Conservation (phyloP, 495 filamentous ascomycete genomes). For the Talaromyces adpressus region DNA sequence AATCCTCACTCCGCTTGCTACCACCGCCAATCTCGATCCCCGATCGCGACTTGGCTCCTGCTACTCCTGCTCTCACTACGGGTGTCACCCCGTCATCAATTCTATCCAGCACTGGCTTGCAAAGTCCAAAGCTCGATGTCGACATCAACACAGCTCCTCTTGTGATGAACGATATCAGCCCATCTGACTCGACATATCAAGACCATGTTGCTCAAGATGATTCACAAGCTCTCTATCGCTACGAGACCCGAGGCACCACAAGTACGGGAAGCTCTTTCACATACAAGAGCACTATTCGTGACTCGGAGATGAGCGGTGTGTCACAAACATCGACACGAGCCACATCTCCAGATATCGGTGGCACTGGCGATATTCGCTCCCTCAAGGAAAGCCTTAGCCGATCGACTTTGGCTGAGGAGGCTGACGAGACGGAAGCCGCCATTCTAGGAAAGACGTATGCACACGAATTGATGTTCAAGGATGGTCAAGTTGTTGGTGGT, state of each 20-base stretch:
- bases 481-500: conserved; percentile 89
- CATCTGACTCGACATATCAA: conserved; percentile 8
- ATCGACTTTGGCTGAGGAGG: conserved; percentile 61
- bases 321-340: conserved; percentile 83
- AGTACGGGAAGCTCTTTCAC: conserved; percentile 64
- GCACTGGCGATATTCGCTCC: conserved; percentile 32
- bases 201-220: conserved; percentile 6
- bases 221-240: conserved; percentile 6
- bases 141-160: conserved; percentile 3
- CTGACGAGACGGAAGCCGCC: conserved; percentile 71
- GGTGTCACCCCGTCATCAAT: conserved; percentile 37
- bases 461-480: conserved; percentile 89
- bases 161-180: conserved; percentile 8
- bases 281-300: conserved; percentile 63
- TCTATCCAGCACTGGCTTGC: conserved; percentile 19
- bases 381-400: conserved; percentile 52
- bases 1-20: conserved; percentile 20
- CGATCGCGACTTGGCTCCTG: conserved; percentile 19
- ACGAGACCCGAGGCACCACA: conserved; percentile 18
- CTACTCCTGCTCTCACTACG: conserved; percentile 35
- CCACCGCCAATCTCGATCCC: conserved; percentile 37
- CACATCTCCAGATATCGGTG: conserved; percentile 70
- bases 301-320: conserved; percentile 73
- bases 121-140: conserved; percentile 14
- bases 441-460: conserved; percentile 79